phyloP scores from a whole-genome alignment of 2,329 filamentous ascomycete genomes.

The Gremmenia infestans region DNA sequence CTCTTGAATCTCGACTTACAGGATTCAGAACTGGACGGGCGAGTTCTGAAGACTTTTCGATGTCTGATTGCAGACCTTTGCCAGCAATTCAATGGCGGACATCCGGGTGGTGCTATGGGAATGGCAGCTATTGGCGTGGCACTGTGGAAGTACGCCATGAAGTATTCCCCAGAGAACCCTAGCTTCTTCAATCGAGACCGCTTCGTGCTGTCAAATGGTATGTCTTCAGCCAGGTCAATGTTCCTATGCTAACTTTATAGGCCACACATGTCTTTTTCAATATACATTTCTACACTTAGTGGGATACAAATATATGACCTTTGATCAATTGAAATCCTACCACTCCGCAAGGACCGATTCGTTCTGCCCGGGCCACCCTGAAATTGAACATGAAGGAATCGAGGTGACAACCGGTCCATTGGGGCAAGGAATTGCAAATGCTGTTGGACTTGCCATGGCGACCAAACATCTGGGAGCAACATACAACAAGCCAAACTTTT shows the following conservation, averaged over 20 bases:
- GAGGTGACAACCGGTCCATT: slow-evolving; percentile 49
- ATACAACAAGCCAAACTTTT: slow-evolving; percentile 41
- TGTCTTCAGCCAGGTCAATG: not conserved
- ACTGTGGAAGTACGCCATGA: slow-evolving; percentile 40
- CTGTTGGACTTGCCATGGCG: slow-evolving; percentile 46
- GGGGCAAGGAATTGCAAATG: slow-evolving; percentile 47
- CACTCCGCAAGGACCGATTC: slow-evolving; percentile 32
- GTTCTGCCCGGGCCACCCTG: slow-evolving; percentile 42
- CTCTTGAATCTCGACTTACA: too few relatives aligned
- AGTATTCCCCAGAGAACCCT: slow-evolving; percentile 35
- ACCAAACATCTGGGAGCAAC: slow-evolving; percentile 42
- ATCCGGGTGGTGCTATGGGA: slow-evolving; percentile 48
- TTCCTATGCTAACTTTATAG: slow-evolving; percentile 18
- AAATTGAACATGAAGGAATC: slow-evolving; percentile 45
- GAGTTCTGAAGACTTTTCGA: slow-evolving; percentile 54
- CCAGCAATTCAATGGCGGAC: slow-evolving; percentile 64
- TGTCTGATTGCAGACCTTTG: slow-evolving; percentile 63
- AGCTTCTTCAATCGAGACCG: slow-evolving; percentile 40
- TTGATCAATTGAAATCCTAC: slow-evolving; percentile 44
- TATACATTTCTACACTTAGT: slow-evolving; percentile 41
- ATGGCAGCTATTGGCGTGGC: slow-evolving; percentile 41
- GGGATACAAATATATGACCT: slow-evolving; percentile 42
- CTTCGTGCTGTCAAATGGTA: slow-evolving; percentile 41
- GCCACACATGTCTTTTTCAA: slow-evolving; percentile 42
- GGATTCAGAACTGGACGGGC: too few relatives aligned